A percentile compares a stretch with the other conserved stretches of the same genome.
Conservation (phyloP, 2,329 filamentous ascomycete species). For the Colletotrichum echinochloae region DNA sequence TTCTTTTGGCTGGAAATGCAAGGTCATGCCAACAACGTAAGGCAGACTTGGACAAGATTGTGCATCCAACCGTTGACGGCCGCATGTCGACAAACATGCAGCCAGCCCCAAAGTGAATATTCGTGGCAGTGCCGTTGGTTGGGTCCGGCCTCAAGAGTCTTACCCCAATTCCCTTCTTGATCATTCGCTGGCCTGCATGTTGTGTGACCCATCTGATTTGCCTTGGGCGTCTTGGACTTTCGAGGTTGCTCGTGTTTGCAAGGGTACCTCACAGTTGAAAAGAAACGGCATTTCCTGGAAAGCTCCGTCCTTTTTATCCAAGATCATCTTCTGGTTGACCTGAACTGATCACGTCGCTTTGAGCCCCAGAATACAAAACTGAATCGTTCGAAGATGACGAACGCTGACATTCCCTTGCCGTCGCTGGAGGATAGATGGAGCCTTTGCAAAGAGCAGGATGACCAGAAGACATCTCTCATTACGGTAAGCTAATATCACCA, state of each 20-base stretch:
- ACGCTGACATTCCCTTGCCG: neutral
- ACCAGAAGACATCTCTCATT: slow-evolving; percentile 14
- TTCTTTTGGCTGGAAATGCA: neutral
- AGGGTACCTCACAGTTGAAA: neutral
- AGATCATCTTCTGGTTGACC: accelerated
- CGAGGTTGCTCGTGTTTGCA: neutral
- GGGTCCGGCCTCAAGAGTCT: neutral
- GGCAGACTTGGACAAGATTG: neutral
- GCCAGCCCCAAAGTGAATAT: slow-evolving; percentile 1
- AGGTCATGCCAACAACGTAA: slow-evolving; percentile 9
- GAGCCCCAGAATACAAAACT: too few species aligned
- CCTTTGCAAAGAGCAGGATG: slow-evolving; percentile 7
- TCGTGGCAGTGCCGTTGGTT: neutral
- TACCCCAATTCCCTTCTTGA: neutral
- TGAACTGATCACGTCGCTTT: too few species aligned
- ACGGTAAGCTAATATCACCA: neutral
- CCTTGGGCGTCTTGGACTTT: neutral
- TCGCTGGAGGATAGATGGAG: neutral
- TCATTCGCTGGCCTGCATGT: neutral
- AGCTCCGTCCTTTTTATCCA: neutral
- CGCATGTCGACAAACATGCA: slow-evolving; percentile 3
- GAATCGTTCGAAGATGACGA: neutral
- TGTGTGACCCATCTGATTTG: neutral
- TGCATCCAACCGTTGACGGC: neutral
- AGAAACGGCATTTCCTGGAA: too few species aligned